A percentile compares a stretch with the other conserved stretches of the same genome.
Evolutionary conservation across 2,329 filamentous ascomycete genomes (phyloP).

Genomic region (Cytospora schulzeri): DNA sequence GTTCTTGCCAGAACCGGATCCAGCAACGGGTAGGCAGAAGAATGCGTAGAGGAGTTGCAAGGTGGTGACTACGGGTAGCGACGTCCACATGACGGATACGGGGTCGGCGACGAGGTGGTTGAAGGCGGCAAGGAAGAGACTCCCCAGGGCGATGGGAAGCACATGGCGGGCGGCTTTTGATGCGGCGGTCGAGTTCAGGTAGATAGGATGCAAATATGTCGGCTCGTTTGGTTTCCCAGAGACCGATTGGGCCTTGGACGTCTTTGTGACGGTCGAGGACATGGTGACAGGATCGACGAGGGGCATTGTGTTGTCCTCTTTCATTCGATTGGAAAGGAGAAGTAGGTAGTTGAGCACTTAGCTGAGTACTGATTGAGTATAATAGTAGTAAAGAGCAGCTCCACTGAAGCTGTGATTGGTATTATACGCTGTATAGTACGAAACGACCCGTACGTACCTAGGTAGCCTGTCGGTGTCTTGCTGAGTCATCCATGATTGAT

Average conservation of each 20-base stretch:
- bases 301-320: conserved; percentile 30
- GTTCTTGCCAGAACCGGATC: conserved; percentile 45
- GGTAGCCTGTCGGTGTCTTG: too few relatives aligned
- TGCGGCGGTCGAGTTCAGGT: conserved; percentile 30
- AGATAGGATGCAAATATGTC: conserved; percentile 31
- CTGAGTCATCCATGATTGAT: too few relatives aligned
- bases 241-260: conserved; percentile 17
- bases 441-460: too few relatives aligned
- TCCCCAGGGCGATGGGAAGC: conserved; percentile 34
- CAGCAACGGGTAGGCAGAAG: conserved; percentile 64
- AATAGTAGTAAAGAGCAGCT: too few relatives aligned
- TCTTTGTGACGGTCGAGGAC: conserved; percentile 33
- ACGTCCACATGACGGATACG: conserved; percentile 35
- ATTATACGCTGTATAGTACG: too few relatives aligned
- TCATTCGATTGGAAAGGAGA: neutral
- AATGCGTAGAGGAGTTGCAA: conserved; percentile 55
- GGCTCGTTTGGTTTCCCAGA: conserved; percentile 16
- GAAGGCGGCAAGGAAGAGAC: conserved; percentile 35
- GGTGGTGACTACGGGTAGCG: conserved; percentile 36
- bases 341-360: neutral
- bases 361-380: too few relatives aligned
- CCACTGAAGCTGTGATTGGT: too few relatives aligned
- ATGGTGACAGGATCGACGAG: conserved; percentile 39
- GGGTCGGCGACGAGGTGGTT: conserved; percentile 36
- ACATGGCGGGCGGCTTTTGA: conserved; percentile 36